A percentile compares a stretch with the other conserved stretches of the same genome.
These are phyloP conservation scores for Hirschioporus abietinus DNA, from an alignment of 768 basidiomycete genomes.

Conservation along the genomic window DNA sequence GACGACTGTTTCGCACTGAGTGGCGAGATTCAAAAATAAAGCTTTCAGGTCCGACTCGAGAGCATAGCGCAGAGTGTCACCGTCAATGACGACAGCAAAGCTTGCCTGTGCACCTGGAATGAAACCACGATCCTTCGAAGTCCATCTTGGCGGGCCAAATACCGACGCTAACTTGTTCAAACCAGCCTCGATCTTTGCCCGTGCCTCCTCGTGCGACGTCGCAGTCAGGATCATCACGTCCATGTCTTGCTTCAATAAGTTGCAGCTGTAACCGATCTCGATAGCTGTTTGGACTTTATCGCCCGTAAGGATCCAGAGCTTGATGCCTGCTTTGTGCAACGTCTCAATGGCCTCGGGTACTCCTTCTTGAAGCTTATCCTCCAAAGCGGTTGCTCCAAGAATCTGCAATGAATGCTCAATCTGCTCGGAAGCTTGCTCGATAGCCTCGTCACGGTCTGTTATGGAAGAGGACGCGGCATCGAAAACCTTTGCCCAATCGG, in stretches of 20 bases:
- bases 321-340: constrained; percentile 90
- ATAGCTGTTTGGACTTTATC: constrained; percentile 99
- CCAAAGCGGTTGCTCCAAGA: constrained; percentile 91
- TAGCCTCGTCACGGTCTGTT: constrained; percentile 82
- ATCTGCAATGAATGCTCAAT: constrained; percentile 83
- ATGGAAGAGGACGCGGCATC: constrained; percentile 77
- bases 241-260: constrained; percentile 90
- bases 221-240: constrained; percentile 97
- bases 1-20: constrained; percentile 96
- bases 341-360: constrained; percentile 95
- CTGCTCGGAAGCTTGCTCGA: constrained; percentile 79
- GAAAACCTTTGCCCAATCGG: constrained; percentile 71
- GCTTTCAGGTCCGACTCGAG: constrained; percentile 72
- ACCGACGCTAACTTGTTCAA: constrained; percentile 92
- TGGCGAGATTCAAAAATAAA: constrained; percentile 86
- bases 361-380: constrained; percentile 96
- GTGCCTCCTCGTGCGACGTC: constrained; percentile 65
- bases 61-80: constrained; percentile 84
- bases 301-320: constrained; percentile 97
- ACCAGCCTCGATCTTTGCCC: constrained; percentile 85
- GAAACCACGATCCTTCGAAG: constrained; percentile 60
- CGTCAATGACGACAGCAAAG: constrained; percentile 96
- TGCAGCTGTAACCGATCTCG: constrained; percentile 95
- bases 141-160: constrained; percentile 66
- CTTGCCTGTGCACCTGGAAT: constrained; percentile 58